phyloP scores from a whole-genome alignment of 164 flowering plant species.

The Nymphaea thermarum region DNA sequence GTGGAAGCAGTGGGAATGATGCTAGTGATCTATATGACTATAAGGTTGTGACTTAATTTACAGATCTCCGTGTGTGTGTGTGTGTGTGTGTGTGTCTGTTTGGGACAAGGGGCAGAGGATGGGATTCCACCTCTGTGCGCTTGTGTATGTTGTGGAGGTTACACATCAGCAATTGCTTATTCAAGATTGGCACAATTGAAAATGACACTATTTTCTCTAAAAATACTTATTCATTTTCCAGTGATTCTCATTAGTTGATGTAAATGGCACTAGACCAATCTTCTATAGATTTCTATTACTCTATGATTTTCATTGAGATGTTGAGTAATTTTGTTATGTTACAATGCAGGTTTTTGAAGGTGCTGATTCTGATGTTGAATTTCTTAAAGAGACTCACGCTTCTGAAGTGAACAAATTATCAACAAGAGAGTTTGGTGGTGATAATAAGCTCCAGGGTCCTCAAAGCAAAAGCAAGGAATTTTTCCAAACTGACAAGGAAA shows the following conservation, averaged over 20 bases:
- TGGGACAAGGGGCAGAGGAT: background rate
- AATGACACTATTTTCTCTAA: no score
- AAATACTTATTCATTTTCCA: no score
- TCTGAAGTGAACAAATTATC: conserved; percentile 21
- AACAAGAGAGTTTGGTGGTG: conserved; percentile 13
- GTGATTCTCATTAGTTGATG: no score
- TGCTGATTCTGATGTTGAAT: conserved; percentile 58
- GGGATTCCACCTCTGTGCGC: no score
- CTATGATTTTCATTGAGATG: no score
- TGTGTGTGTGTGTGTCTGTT: background rate
- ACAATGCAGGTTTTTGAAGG: conserved; percentile 41
- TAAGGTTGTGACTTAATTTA: conserved; percentile 31
- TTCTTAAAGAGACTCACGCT: conserved; percentile 24
- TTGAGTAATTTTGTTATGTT: conserved; percentile 2
- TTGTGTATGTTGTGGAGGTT: no score
- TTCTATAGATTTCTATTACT: no score
- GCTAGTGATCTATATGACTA: conserved; percentile 88
- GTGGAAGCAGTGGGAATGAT: conserved; percentile 83
- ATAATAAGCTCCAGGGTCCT: conserved; percentile 26
- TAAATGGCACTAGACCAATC: no score
- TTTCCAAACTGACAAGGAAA: conserved; percentile 21
- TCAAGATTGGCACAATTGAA: no score
- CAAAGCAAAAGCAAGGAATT: conserved; percentile 29
- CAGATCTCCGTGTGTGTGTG: no score
- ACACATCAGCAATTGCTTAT: no score